A percentile compares a stretch with the other conserved stretches of the same genome.
These are phyloP conservation scores for Aspergillus kassunensis DNA, from an alignment of 495 filamentous ascomycete species.

Conservation along the genomic window DNA sequence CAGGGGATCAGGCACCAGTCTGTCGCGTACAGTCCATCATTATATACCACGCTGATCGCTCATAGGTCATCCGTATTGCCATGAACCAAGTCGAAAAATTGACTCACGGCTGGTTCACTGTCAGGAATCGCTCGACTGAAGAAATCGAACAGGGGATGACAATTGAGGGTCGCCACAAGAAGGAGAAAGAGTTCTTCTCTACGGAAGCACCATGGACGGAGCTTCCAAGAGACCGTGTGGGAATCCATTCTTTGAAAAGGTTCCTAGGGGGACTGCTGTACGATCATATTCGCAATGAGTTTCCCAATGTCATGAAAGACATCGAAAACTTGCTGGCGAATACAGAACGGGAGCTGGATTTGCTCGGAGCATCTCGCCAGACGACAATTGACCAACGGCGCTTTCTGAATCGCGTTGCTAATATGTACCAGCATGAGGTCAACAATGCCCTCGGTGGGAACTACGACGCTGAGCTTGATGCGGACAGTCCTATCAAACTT, in stretches of 20 bases:
- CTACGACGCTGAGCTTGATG: constrained; percentile 18
- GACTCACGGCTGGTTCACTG: constrained; percentile 49
- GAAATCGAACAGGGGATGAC: constrained; percentile 32
- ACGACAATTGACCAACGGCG: constrained; percentile 28
- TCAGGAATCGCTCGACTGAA: constrained; percentile 46
- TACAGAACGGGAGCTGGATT: constrained; percentile 21
- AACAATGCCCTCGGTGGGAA: constrained; percentile 23
- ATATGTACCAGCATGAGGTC: constrained; percentile 26
- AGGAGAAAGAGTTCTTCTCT: constrained; percentile 38
- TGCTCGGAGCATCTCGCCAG: constrained; percentile 27
- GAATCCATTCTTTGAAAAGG: constrained; percentile 18
- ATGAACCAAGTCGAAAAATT: constrained; percentile 30
- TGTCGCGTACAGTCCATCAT: not conserved
- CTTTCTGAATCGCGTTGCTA: constrained; percentile 29
- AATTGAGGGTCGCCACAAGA: constrained; percentile 23
- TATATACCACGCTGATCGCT: not conserved
- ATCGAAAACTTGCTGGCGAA: constrained; percentile 16
- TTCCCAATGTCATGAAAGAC: constrained; percentile 29
- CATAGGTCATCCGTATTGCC: constrained; percentile 24
- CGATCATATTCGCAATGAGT: constrained; percentile 29
- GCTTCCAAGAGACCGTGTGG: constrained; percentile 29
- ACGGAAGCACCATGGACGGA: constrained; percentile 30
- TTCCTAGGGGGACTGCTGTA: constrained; percentile 21
- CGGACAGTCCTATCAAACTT: constrained; percentile 20
- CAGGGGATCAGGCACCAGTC: constrained; percentile 32